Percentiles rank a stretch among this genome's conserved stretches.
These are phyloP conservation scores for Russula olivacea DNA, from an alignment of 768 basidiomycete species.

Conservation along the genomic window DNA sequence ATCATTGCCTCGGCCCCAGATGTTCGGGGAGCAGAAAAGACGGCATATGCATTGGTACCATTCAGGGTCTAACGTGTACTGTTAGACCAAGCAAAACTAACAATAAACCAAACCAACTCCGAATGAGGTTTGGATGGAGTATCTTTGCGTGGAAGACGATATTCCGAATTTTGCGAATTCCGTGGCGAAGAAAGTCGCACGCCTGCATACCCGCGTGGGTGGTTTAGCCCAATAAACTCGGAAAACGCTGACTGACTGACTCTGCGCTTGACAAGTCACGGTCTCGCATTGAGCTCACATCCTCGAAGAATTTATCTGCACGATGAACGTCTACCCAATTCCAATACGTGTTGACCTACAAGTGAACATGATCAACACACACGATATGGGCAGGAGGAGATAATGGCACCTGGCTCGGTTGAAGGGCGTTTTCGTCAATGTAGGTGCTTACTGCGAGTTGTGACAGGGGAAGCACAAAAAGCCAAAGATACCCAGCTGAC, in stretches of 20 bases:
- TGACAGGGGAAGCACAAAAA: slow-evolving; percentile 66
- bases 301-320: slow-evolving; percentile 75
- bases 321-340: slow-evolving; percentile 84
- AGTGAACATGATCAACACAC: background rate
- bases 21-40: slow-evolving; percentile 78
- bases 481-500: slow-evolving; percentile 70
- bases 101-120: slow-evolving; percentile 39
- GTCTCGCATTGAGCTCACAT: slow-evolving; percentile 58
- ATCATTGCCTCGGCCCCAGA: slow-evolving; percentile 92
- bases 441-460: slow-evolving; percentile 63
- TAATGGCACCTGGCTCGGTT: slow-evolving; percentile 74
- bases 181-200: slow-evolving; percentile 51
- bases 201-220: slow-evolving; percentile 39
- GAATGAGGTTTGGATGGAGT: slow-evolving; percentile 47
- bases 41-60: slow-evolving; percentile 79
- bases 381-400: background rate
- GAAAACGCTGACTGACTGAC: slow-evolving; percentile 42
- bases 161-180: slow-evolving; percentile 77
- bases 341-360: slow-evolving; percentile 86
- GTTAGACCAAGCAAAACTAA: slow-evolving; percentile 6
- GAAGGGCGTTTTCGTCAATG: slow-evolving; percentile 93
- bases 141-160: slow-evolving; percentile 60
- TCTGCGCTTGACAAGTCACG: slow-evolving; percentile 60
- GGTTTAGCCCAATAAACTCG: background rate
- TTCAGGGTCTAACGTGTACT: slow-evolving; percentile 39